A percentile compares a stretch with the other conserved stretches of the same genome.
Evolutionary conservation across 2,329 filamentous ascomycete genomes (phyloP).

Genomic region (Penicillium vulpinum): DNA sequence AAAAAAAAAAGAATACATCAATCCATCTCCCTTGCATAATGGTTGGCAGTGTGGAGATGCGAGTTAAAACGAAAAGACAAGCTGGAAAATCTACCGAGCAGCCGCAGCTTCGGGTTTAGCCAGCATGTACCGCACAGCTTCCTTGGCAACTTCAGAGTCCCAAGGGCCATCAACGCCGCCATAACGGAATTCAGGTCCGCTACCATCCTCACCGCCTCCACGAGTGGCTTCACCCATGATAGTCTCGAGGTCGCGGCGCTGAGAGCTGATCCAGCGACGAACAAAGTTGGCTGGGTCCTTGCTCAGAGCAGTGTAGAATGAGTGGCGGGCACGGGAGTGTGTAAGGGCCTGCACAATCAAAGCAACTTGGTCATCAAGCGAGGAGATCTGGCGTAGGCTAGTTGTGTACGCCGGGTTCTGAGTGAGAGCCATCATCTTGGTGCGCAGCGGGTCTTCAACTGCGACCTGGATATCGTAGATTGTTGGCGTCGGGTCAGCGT

Average conservation of each 20-base stretch:
- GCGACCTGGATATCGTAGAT: constrained; percentile 87
- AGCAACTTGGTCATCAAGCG: constrained; percentile 81
- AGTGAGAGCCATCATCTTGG: constrained; percentile 64
- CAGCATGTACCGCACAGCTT: constrained; percentile 63
- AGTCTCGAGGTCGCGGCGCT: constrained; percentile 86
- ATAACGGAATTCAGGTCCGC: constrained; percentile 46
- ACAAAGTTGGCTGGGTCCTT: constrained; percentile 83
- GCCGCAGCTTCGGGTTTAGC: constrained; percentile 47
- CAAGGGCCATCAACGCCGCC: constrained; percentile 62
- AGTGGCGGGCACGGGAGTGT: constrained; percentile 84
- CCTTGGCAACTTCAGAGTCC: constrained; percentile 61
- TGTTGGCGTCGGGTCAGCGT: constrained; percentile 72
- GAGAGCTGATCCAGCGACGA: constrained; percentile 82
- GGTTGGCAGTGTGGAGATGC: neutral
- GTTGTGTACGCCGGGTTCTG: constrained; percentile 68
- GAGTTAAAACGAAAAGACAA: neutral
- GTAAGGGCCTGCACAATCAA: constrained; percentile 78
- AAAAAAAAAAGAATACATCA: constrained; percentile 11
- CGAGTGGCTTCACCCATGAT: constrained; percentile 78
- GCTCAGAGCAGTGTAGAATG: constrained; percentile 76
- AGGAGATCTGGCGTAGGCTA: constrained; percentile 72
- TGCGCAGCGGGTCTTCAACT: constrained; percentile 77
- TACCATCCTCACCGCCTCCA: constrained; percentile 55
- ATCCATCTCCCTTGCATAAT: neutral
- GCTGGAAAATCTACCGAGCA: constrained; percentile 24